These are phyloP conservation scores for Holtermanniella nyarrowii DNA, from an alignment of 768 basidiomycete genomes.

Conservation along the genomic window DNA sequence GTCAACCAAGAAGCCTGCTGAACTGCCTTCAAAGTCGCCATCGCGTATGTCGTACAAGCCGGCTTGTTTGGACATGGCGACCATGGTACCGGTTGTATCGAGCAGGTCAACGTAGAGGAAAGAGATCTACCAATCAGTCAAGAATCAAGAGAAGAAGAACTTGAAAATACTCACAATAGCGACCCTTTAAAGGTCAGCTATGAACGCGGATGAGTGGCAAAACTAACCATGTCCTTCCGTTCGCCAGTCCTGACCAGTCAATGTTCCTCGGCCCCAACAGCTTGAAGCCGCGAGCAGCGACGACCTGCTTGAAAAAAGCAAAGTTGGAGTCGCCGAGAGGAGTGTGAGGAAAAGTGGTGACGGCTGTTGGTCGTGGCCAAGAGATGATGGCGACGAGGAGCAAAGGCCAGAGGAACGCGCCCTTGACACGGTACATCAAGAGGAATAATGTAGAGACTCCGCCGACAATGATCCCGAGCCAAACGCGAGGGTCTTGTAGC, in stretches of 20 bases:
- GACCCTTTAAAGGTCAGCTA: no score
- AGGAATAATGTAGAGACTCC: conserved; percentile 68
- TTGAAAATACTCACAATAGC: conserved; percentile 14
- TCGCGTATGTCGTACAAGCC: conserved; percentile 76
- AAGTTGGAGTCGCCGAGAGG: conserved; percentile 59
- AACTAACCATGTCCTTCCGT: conserved; percentile 75
- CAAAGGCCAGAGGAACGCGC: conserved; percentile 59
- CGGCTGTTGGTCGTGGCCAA: conserved; percentile 71
- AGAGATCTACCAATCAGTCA: conserved; percentile 46
- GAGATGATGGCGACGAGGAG: conserved; percentile 74
- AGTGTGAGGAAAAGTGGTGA: conserved; percentile 74
- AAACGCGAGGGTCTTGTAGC: conserved; percentile 65
- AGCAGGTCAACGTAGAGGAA: conserved; percentile 80
- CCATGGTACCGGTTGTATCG: conserved; percentile 59
- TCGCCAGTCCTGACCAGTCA: conserved; percentile 43
- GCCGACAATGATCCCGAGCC: conserved; percentile 78
- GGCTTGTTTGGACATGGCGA: conserved; percentile 84
- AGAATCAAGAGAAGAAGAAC: not conserved
- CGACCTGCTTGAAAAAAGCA: conserved; percentile 75
- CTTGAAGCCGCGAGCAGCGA: conserved; percentile 44
- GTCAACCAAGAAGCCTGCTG: conserved; percentile 33
- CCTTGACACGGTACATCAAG: conserved; percentile 75
- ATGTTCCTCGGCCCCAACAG: conserved; percentile 26
- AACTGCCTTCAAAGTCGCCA: conserved; percentile 71
- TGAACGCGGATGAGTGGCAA: no score